Conservation (phyloP, 2,329 filamentous ascomycete genomes). For the Aspergillus sp. region DNA sequence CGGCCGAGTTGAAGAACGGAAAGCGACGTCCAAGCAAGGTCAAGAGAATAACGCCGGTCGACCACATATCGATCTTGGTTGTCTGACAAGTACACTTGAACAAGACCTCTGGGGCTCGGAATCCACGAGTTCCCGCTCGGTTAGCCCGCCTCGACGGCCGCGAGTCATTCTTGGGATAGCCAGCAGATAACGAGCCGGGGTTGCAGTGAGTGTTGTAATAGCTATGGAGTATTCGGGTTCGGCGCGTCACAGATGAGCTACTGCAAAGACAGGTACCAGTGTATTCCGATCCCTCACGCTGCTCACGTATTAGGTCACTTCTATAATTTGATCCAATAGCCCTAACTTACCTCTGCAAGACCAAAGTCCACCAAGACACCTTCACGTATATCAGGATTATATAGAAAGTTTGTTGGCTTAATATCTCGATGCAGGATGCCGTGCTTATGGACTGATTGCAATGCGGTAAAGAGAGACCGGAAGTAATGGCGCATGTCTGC, state of each 20-base stretch:
- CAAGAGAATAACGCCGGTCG: constrained; percentile 90
- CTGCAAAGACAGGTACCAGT: constrained; percentile 65
- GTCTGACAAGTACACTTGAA: constrained; percentile 96
- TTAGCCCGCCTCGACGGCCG: constrained; percentile 86
- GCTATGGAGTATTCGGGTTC: constrained; percentile 49
- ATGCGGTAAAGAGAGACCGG: constrained; percentile 75
- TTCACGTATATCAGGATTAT: constrained; percentile 66
- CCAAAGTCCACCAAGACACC: constrained; percentile 98
- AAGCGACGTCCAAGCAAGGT: constrained; percentile 88
- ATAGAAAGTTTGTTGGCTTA: constrained; percentile 96
- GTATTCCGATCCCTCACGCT: constrained; percentile 51
- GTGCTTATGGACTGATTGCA: constrained; percentile 74
- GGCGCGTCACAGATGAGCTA: constrained; percentile 56
- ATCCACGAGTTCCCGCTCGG: constrained; percentile 87
- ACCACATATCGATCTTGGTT: constrained; percentile 94
- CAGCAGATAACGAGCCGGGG: constrained; percentile 45
- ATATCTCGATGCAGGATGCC: constrained; percentile 91
- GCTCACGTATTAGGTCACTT: background rate
- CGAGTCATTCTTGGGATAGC: constrained; percentile 84
- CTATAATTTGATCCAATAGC: background rate
- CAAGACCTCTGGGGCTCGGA: constrained; percentile 90
- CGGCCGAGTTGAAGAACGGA: constrained; percentile 97
- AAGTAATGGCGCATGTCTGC: constrained; percentile 86
- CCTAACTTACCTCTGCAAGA: constrained; percentile 62
- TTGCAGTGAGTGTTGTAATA: constrained; percentile 51